phyloP scores from a whole-genome alignment of 73 alveolate genomes.

The Paramecium octaurelia region DNA sequence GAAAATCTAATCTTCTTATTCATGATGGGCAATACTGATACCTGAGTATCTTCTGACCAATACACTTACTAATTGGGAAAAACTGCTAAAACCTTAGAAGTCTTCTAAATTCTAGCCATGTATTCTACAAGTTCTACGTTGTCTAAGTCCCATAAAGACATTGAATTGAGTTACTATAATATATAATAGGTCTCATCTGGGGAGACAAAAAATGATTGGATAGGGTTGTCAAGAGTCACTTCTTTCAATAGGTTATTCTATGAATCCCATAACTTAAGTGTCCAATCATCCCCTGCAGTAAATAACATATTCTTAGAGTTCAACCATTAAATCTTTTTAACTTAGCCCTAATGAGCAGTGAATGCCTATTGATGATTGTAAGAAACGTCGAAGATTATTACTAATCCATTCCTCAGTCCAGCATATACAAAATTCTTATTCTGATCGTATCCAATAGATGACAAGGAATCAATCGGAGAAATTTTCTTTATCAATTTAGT shows the following conservation, averaged over 20 bases:
- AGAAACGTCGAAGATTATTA: not conserved
- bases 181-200: not conserved
- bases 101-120: not conserved
- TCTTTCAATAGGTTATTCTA: not conserved
- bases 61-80: not conserved
- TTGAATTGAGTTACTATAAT: not conserved
- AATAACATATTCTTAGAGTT: not conserved
- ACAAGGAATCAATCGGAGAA: not conserved
- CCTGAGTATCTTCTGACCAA: not conserved
- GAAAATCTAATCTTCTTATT: not conserved
- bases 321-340: not conserved
- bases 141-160: not conserved
- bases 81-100: not conserved
- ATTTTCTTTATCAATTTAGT: not conserved
- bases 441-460: not conserved
- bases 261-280: not conserved
- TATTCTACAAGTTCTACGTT: not conserved
- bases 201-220: not conserved
- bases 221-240: not conserved
- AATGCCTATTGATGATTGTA: not conserved
- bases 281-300: not conserved
- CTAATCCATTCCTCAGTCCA: not conserved
- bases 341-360: not conserved
- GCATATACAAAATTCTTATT: not conserved
- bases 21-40: not conserved